phyloP scores from a whole-genome alignment of 208 protist species.

The Trypanosoma avium region DNA sequence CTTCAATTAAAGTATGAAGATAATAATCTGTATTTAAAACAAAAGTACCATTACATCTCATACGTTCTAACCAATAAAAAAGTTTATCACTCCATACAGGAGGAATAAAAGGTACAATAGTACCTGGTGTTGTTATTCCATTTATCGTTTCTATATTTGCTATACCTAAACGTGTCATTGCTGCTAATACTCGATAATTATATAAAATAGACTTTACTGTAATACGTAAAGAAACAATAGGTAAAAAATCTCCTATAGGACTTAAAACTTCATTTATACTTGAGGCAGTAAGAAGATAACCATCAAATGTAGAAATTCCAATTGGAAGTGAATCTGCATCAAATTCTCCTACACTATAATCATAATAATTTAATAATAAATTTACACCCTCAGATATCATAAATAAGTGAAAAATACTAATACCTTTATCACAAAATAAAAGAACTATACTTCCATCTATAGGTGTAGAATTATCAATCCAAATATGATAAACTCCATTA shows the following conservation, averaged over 20 bases:
- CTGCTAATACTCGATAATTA: conserved; percentile 52
- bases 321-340: conserved; percentile 48
- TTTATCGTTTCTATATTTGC: conserved; percentile 15
- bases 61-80: conserved; percentile 68
- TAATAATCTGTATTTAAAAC: conserved; percentile 58
- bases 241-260: background rate
- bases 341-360: conserved; percentile 17
- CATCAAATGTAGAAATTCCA: conserved; percentile 60
- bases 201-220: conserved; percentile 41
- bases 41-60: conserved; percentile 63
- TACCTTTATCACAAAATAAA: conserved; percentile 11
- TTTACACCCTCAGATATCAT: background rate
- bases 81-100: conserved; percentile 49
- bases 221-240: conserved; percentile 7
- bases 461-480: conserved; percentile 19
- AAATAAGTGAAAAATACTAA: conserved; percentile 16
- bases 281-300: conserved; percentile 40
- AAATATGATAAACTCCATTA: conserved; percentile 18
- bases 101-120: conserved; percentile 23
- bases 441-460: conserved; percentile 22
- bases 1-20: conserved; percentile 59
- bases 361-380: background rate
- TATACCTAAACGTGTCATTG: conserved; percentile 33
- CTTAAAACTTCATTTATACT: conserved; percentile 9
- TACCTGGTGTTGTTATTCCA: background rate